phyloP scores from a whole-genome alignment of 352 stramenopile genomes.

The Phytophthora sansomeana region DNA sequence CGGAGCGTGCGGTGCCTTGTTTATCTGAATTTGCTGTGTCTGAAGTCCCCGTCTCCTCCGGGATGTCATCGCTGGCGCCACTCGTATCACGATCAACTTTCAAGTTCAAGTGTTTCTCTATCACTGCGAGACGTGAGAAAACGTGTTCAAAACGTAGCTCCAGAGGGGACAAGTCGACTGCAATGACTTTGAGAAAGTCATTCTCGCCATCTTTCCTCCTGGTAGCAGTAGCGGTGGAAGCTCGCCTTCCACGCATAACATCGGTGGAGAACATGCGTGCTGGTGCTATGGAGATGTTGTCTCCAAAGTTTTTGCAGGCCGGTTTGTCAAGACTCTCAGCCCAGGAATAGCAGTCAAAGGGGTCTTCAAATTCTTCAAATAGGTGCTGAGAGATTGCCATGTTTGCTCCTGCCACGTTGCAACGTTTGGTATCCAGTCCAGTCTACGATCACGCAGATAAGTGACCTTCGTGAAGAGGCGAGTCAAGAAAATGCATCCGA shows the following conservation, averaged over 20 bases:
- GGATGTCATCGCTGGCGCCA: not conserved
- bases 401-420: no score
- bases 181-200: constrained; percentile 55
- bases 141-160: constrained; percentile 62
- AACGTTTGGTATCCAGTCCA: no score
- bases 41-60: not conserved
- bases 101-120: constrained; percentile 43
- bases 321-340: not conserved
- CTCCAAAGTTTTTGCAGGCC: not conserved
- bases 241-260: constrained; percentile 5
- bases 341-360: not conserved
- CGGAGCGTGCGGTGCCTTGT: not conserved
- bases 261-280: constrained; percentile 21
- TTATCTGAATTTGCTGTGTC: not conserved
- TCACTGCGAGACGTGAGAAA: constrained; percentile 51
- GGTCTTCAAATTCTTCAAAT: not conserved
- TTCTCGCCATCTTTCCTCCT: constrained; percentile 31
- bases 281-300: not conserved
- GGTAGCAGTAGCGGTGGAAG: constrained; percentile 1
- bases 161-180: constrained; percentile 56
- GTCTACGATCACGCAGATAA: no score
- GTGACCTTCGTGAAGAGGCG: no score
- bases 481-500: no score
- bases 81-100: not conserved
- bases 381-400: no score